Conservation (phyloP, 441 rosid species). For the Raphanus hybrid region DNA sequence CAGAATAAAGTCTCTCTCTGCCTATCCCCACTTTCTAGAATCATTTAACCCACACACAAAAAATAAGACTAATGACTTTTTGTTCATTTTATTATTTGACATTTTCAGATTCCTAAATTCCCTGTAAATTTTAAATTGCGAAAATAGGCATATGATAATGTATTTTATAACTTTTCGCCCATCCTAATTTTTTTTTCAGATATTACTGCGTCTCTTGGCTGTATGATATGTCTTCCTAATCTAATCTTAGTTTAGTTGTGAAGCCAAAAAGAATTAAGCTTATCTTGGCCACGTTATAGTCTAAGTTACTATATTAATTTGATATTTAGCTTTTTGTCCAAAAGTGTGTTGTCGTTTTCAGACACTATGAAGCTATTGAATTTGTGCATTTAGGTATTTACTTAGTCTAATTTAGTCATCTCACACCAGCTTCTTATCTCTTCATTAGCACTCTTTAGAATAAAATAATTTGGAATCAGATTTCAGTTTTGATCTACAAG, state of each 20-base stretch:
- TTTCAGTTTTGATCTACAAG: conserved; percentile 4
- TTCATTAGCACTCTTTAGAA: not conserved
- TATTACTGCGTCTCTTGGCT: no score
- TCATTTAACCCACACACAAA: not conserved
- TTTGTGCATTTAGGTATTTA: not conserved
- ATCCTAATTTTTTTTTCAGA: not conserved
- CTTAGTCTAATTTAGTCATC: not conserved
- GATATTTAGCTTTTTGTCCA: not conserved
- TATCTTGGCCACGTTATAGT: no score
- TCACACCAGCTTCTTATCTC: not conserved
- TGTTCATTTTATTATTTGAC: not conserved
- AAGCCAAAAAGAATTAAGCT: no score
- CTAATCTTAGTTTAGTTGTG: no score
- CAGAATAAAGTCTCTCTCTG: conserved; percentile 6
- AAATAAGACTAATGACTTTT: not conserved
- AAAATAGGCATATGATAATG: not conserved
- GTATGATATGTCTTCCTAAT: no score
- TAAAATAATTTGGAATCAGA: not conserved
- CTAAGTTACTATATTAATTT: no score
- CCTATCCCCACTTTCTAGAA: conserved; percentile 15
- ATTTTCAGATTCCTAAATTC: conserved; percentile 4
- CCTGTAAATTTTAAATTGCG: not conserved
- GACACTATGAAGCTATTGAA: not conserved
- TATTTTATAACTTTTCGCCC: not conserved
- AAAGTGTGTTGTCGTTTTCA: not conserved